Conservation (phyloP, 2,329 filamentous ascomycete species). For the Metarhizium guizhouense region DNA sequence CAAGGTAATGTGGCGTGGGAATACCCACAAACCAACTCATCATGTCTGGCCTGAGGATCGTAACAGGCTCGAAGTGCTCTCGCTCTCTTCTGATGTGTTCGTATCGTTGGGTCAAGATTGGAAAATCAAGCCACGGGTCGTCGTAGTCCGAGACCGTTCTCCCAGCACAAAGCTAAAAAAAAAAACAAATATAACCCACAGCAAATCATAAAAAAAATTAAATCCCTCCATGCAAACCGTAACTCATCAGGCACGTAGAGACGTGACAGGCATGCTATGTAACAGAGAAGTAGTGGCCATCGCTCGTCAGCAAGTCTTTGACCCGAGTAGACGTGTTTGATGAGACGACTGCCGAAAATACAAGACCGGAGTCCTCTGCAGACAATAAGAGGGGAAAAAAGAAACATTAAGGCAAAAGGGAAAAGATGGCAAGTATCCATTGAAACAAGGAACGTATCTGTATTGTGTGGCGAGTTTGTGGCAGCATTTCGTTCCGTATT, state of each 20-base stretch:
- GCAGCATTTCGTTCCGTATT: conserved; percentile 4
- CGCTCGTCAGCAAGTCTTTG: conserved; percentile 14
- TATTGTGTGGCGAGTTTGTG: conserved; percentile 6
- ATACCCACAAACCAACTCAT: conserved; percentile 16
- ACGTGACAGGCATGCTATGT: conserved; percentile 24
- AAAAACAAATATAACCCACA: background rate
- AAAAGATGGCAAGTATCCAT: background rate
- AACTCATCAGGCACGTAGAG: conserved; percentile 36
- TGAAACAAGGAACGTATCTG: conserved; percentile 7
- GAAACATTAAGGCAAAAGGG: conserved; percentile 10
- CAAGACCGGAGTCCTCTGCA: conserved; percentile 11
- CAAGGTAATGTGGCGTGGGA: conserved; percentile 10
- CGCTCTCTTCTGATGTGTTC: conserved; percentile 19
- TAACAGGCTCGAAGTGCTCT: conserved; percentile 26
- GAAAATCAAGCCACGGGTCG: conserved; percentile 13
- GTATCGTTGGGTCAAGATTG: conserved; percentile 19
- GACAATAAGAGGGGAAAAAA: conserved; percentile 10
- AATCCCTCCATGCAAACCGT: conserved; percentile 32
- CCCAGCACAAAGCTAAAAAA: conserved; percentile 1
- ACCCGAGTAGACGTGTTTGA: conserved; percentile 16
- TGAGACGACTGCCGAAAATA: conserved; percentile 19
- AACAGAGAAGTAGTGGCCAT: conserved; percentile 25
- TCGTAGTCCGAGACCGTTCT: conserved; percentile 10
- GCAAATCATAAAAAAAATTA: conserved; percentile 24
- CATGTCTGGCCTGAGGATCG: conserved; percentile 25